Conservation (phyloP, 225 moss, liverwort and hornwort species). For the Antitrichia curtipendula region DNA sequence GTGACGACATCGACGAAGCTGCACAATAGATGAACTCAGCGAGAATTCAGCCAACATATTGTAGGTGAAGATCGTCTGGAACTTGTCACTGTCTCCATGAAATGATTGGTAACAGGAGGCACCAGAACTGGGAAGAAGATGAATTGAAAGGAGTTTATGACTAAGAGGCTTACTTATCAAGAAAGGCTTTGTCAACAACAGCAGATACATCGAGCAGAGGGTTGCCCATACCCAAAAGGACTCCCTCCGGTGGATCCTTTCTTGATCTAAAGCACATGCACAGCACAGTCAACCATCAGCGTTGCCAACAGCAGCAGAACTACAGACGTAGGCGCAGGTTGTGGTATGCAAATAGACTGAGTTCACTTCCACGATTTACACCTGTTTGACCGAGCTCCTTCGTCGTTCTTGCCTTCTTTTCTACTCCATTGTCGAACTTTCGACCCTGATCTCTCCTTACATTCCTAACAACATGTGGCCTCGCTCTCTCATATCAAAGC, state of each 20-base stretch:
- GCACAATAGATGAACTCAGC: neutral
- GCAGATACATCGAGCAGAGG: conserved; percentile 82
- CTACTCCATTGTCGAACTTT: neutral
- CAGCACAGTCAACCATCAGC: neutral
- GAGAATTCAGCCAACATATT: neutral
- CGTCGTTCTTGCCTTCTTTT: neutral
- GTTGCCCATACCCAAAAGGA: conserved; percentile 78
- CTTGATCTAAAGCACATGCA: conserved; percentile 1
- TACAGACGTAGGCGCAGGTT: neutral
- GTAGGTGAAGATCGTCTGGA: neutral
- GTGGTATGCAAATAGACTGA: neutral
- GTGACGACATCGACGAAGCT: neutral
- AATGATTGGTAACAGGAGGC: neutral
- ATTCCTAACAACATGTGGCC: neutral
- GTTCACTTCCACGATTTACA: neutral
- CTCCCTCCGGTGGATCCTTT: conserved; percentile 36
- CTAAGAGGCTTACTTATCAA: conserved; percentile 35
- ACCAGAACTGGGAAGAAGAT: neutral
- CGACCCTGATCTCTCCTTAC: neutral
- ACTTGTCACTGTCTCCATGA: neutral
- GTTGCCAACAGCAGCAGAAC: neutral
- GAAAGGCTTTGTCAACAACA: conserved; percentile 66
- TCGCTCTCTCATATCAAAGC: neutral
- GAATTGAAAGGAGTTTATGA: neutral
- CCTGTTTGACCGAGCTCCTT: neutral